These are phyloP conservation scores for Closterium sp. DNA, from an alignment of 139 green algal species.

Conservation along the genomic window DNA sequence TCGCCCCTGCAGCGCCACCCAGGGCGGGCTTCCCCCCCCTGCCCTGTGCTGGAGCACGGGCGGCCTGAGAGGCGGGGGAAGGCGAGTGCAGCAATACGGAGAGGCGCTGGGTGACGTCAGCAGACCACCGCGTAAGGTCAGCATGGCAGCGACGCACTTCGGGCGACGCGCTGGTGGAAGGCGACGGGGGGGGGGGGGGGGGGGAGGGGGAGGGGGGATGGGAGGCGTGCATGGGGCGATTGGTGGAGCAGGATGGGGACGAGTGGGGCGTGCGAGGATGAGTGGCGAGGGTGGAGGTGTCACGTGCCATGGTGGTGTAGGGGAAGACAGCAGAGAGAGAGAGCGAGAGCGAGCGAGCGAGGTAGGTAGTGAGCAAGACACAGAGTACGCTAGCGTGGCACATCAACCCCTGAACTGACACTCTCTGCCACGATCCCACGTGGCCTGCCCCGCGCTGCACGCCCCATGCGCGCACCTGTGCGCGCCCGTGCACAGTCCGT, in stretches of 20 bases:
- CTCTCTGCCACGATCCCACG: neutral
- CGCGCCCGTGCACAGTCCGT: constrained; percentile 21
- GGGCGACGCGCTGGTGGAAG: neutral
- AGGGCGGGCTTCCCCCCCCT: neutral
- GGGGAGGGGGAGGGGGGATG: too few species aligned
- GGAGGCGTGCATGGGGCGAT: too few species aligned
- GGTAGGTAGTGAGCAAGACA: neutral
- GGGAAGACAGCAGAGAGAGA: too few species aligned
- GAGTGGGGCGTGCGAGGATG: too few species aligned
- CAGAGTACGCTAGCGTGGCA: too few species aligned
- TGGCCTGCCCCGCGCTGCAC: neutral
- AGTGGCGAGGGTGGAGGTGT: too few species aligned
- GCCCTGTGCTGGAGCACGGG: neutral
- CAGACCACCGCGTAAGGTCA: constrained; percentile 3
- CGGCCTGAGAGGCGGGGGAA: too few species aligned
- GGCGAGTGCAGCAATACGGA: neutral
- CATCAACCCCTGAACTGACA: neutral
- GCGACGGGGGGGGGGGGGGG: too few species aligned
- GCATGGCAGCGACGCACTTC: neutral
- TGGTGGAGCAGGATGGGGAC: too few species aligned
- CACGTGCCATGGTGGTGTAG: too few species aligned
- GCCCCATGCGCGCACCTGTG: neutral
- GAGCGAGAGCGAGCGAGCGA: too few species aligned
- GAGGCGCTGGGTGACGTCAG: neutral
- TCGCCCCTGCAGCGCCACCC: neutral